Percentiles rank a stretch among this genome's conserved stretches.
These are phyloP conservation scores for Aegilops sharonensis DNA, from an alignment of 176 grass and related monocot genomes.

Conservation along the genomic window DNA sequence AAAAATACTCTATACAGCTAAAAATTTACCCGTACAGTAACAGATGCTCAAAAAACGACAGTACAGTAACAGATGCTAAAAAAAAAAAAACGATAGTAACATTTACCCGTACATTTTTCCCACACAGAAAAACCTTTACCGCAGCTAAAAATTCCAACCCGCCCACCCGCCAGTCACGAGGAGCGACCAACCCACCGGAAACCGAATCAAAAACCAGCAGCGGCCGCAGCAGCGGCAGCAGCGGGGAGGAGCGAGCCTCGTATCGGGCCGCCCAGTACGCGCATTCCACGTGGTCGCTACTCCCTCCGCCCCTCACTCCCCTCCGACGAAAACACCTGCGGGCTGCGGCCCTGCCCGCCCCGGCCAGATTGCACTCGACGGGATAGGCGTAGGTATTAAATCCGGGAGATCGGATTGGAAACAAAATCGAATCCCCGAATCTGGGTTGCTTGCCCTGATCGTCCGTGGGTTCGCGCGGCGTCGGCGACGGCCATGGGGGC, in stretches of 20 bases:
- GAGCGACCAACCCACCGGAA: neutral
- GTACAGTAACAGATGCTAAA: too few species aligned
- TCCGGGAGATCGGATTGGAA: neutral
- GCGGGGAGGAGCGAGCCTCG: neutral
- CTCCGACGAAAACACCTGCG: neutral
- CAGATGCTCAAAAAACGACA: too few species aligned
- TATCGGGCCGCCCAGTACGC: neutral
- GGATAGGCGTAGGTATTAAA: neutral
- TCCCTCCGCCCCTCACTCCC: neutral
- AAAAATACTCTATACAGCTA: too few species aligned
- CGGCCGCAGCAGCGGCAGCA: too few species aligned
- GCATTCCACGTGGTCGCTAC: neutral
- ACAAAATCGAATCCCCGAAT: neutral
- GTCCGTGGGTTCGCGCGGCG: neutral
- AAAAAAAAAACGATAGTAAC: too few species aligned
- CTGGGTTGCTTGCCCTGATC: neutral
- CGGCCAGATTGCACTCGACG: neutral
- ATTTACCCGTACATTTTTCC: too few species aligned
- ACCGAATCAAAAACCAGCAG: neutral
- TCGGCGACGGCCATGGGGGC: conserved; percentile 23
- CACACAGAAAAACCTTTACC: neutral
- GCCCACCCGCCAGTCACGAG: neutral
- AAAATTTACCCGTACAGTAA: too few species aligned
- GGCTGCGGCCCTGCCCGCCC: neutral
- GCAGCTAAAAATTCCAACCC: neutral